These are phyloP conservation scores for Fusarium irregulare DNA, from an alignment of 2,329 filamentous ascomycete species.

Conservation along the genomic window DNA sequence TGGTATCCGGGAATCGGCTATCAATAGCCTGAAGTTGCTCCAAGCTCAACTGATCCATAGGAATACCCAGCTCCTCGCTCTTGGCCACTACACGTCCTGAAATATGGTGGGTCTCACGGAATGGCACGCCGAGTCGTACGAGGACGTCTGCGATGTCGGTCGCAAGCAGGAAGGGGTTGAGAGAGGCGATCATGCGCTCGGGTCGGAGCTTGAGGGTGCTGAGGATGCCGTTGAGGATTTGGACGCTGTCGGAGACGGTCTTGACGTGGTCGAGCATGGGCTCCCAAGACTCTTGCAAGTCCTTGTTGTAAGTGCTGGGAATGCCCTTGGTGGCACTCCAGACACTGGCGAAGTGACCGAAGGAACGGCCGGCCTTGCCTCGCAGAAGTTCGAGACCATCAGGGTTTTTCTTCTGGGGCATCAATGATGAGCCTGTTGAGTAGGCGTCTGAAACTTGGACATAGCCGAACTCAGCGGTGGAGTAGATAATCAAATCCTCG, in stretches of 20 bases:
- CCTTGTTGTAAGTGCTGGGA: constrained; percentile 72
- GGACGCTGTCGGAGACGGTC: constrained; percentile 77
- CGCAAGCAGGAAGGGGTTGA: constrained; percentile 78
- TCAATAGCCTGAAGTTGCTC: constrained; percentile 77
- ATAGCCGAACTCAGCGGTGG: constrained; percentile 41
- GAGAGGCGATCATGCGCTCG: constrained; percentile 76
- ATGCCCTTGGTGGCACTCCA: neutral
- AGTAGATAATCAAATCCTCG: constrained; percentile 76
- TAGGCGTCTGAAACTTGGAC: constrained; percentile 40
- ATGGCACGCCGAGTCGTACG: constrained; percentile 62
- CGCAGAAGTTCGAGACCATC: constrained; percentile 45
- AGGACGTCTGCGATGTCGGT: constrained; percentile 73
- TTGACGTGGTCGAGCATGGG: constrained; percentile 81
- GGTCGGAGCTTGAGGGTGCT: constrained; percentile 73
- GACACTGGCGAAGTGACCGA: constrained; percentile 25
- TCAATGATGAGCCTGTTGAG: constrained; percentile 20
- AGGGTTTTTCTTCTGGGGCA: constrained; percentile 41
- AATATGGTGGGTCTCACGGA: constrained; percentile 80
- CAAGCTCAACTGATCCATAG: constrained; percentile 76
- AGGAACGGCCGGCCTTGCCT: constrained; percentile 45
- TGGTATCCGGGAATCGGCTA: constrained; percentile 73
- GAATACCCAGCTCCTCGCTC: constrained; percentile 69
- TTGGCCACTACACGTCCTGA: constrained; percentile 77
- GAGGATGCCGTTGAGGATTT: constrained; percentile 79
- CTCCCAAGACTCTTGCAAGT: constrained; percentile 80